Percentiles rank a stretch among this genome's conserved stretches.
Evolutionary conservation across 1,139 yeast species (phyloP).

Genomic region (Zygotorulaspora mrakii): DNA sequence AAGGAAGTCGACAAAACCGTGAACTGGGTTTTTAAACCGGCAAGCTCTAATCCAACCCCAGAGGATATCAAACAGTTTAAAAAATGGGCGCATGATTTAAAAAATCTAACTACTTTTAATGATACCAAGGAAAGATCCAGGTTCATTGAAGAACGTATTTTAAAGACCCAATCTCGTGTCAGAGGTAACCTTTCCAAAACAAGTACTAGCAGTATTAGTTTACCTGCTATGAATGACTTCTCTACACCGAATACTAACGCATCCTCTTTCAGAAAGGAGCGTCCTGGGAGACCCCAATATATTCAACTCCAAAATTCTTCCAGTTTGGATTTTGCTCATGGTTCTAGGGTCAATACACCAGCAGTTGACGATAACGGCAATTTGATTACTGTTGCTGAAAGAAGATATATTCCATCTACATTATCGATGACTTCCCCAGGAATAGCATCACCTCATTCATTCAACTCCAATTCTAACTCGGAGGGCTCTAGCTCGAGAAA

Average conservation of each 20-base stretch:
- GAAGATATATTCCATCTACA: slow-evolving; percentile 18
- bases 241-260: slow-evolving; percentile 5
- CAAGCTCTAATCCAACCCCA: slow-evolving; percentile 32
- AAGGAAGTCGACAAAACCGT: slow-evolving; percentile 19
- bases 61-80: slow-evolving; percentile 38
- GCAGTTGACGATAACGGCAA: slow-evolving; percentile 39
- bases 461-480: slow-evolving; percentile 10
- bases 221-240: slow-evolving; percentile 20
- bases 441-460: slow-evolving; percentile 15
- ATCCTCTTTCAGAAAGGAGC: slow-evolving; percentile 12
- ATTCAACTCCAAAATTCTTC: slow-evolving; percentile 26
- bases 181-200: slow-evolving; percentile 19
- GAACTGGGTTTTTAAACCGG: slow-evolving; percentile 31
- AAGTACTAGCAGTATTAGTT: slow-evolving; percentile 29
- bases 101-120: slow-evolving; percentile 40
- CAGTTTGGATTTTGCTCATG: slow-evolving; percentile 8
- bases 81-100: slow-evolving; percentile 47
- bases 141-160: slow-evolving; percentile 34
- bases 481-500: slow-evolving; percentile 7
- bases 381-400: slow-evolving; percentile 32
- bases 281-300: slow-evolving; percentile 27
- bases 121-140: slow-evolving; percentile 37
- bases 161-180: slow-evolving; percentile 25
- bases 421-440: slow-evolving; percentile 11
- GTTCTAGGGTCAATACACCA: slow-evolving; percentile 35